Conservation (phyloP, 768 basidiomycete species). For the Tricholoma terreum region DNA sequence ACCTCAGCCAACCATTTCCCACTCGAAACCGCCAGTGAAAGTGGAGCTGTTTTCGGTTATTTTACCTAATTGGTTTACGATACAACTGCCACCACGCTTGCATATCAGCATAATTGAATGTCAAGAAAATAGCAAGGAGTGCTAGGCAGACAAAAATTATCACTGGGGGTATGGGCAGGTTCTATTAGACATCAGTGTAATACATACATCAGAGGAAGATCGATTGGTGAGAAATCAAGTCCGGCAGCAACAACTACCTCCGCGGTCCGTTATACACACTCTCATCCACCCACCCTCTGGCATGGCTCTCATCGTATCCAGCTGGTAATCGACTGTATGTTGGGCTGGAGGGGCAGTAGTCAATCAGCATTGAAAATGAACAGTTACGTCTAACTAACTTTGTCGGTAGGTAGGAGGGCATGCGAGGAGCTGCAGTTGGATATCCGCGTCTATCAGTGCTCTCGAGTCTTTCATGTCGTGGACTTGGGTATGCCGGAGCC, state of each 20-base stretch:
- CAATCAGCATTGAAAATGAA: background rate
- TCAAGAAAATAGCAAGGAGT: no score
- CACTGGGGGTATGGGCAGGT: no score
- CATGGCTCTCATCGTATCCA: slow-evolving; percentile 20
- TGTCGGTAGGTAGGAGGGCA: slow-evolving; percentile 7
- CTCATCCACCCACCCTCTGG: slow-evolving; percentile 41
- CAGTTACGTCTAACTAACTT: slow-evolving; percentile 20
- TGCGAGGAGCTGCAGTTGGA: slow-evolving; percentile 14
- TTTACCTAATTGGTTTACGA: no score
- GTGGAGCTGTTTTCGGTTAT: no score
- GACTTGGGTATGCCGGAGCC: slow-evolving; percentile 9
- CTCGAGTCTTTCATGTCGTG: slow-evolving; percentile 16
- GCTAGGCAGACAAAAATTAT: no score
- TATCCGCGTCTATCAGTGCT: slow-evolving; percentile 21
- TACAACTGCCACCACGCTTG: no score
- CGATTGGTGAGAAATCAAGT: background rate
- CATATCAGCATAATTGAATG: no score
- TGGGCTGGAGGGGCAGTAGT: slow-evolving; percentile 19
- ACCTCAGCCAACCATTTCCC: no score
- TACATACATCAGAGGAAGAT: background rate
- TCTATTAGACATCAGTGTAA: no score
- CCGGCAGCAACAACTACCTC: background rate
- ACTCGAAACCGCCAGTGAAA: no score
- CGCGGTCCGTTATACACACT: slow-evolving; percentile 9
- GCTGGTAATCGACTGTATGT: slow-evolving; percentile 28